These are phyloP conservation scores for Hyphopichia burtonii DNA, from an alignment of 1,139 yeast species.

Conservation along the genomic window DNA sequence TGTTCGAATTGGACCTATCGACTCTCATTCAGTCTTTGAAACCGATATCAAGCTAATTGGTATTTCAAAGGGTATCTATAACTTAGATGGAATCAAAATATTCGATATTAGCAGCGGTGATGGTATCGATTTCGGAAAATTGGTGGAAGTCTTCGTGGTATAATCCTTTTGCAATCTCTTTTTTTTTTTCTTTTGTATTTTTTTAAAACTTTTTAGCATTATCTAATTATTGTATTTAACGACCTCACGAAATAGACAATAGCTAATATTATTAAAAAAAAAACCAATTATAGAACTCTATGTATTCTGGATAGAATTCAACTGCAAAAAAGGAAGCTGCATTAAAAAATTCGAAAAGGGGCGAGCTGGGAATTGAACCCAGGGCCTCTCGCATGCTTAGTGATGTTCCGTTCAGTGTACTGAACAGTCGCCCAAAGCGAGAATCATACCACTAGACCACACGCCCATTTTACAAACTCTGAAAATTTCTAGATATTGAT, in stretches of 20 bases:
- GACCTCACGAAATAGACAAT: too few relatives aligned
- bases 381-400: slow-evolving; percentile 19
- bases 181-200: too few relatives aligned
- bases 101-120: slow-evolving; percentile 68
- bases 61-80: slow-evolving; percentile 61
- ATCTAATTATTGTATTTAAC: neutral
- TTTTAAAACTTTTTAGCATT: too few relatives aligned
- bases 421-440: slow-evolving; percentile 15
- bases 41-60: slow-evolving; percentile 63
- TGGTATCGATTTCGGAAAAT: slow-evolving; percentile 66
- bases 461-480: slow-evolving; percentile 10
- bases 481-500: too few relatives aligned
- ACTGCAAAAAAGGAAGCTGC: neutral
- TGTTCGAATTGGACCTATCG: slow-evolving; percentile 61
- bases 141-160: slow-evolving; percentile 67
- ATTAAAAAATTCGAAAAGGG: slow-evolving; percentile 12
- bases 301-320: too few relatives aligned
- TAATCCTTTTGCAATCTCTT: slow-evolving; percentile 8
- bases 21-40: slow-evolving; percentile 62
- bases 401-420: slow-evolving; percentile 5
- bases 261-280: too few relatives aligned
- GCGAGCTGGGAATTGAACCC: slow-evolving; percentile 20
- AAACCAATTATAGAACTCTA: too few relatives aligned
- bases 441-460: slow-evolving; percentile 20
- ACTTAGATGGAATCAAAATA: slow-evolving; percentile 62